A percentile compares a stretch with the other conserved stretches of the same genome.
Conservation (phyloP, 306 rosid genomes). For the Dalbergia cochinchinensis region DNA sequence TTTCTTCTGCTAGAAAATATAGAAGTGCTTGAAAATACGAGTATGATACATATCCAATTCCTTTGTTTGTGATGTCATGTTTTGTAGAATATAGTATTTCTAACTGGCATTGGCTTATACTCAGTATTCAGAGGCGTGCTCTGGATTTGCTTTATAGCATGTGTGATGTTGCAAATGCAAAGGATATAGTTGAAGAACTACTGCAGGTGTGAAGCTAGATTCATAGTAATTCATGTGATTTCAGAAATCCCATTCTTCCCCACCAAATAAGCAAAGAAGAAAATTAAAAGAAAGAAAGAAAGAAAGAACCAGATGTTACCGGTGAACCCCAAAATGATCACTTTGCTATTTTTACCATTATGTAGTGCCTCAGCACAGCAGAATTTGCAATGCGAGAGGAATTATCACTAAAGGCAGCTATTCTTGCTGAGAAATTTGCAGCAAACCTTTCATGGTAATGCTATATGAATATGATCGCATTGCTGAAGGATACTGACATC, state of each 20-base stretch:
- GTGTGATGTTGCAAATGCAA: slow-evolving; percentile 88
- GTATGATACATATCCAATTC: neutral
- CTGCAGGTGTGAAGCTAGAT: slow-evolving; percentile 64
- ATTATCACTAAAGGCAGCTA: slow-evolving; percentile 77
- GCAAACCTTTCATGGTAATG: slow-evolving; percentile 79
- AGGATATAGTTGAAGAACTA: slow-evolving; percentile 83
- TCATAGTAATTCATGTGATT: neutral
- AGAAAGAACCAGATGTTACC: neutral
- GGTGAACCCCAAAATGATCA: slow-evolving; percentile 21
- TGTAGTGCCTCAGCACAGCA: slow-evolving; percentile 81
- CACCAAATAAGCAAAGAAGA: neutral
- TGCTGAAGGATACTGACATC: slow-evolving; percentile 6
- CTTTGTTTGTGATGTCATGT: neutral
- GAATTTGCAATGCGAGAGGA: slow-evolving; percentile 87
- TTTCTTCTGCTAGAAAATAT: neutral
- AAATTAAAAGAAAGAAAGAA: neutral
- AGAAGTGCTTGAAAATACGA: neutral
- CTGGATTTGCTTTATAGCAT: slow-evolving; percentile 82
- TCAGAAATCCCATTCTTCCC: neutral
- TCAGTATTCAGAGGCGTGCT: slow-evolving; percentile 84
- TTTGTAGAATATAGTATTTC: slow-evolving; percentile 4
- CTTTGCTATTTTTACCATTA: slow-evolving; percentile 32
- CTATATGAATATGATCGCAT: slow-evolving; percentile 7
- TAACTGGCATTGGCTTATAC: slow-evolving; percentile 35
- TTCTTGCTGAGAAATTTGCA: slow-evolving; percentile 85